Conservation (phyloP, 1,139 yeast species). For the Saccharomyces hybrid region DNA sequence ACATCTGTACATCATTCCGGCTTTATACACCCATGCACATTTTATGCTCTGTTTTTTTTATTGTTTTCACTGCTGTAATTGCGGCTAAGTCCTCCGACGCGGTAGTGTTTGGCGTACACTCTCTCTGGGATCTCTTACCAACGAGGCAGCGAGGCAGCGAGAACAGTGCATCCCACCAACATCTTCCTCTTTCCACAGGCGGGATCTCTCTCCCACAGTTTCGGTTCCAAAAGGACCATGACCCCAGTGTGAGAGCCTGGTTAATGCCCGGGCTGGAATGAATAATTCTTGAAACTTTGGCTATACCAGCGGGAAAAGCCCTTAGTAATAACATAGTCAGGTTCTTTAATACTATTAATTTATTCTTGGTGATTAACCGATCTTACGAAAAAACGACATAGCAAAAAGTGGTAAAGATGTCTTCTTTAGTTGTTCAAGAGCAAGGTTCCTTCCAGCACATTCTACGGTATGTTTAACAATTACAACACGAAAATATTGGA, state of each 20-base stretch:
- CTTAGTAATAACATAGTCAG: constrained; percentile 1
- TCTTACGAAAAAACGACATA: constrained; percentile 7
- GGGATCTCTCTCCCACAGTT: not conserved
- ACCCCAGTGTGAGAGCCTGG: not conserved
- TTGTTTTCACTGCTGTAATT: no score
- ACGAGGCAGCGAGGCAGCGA: not conserved
- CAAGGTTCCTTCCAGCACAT: constrained; percentile 99
- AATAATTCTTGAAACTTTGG: not conserved
- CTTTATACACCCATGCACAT: no score
- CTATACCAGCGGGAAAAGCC: not conserved
- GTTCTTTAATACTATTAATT: not conserved
- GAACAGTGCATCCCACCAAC: not conserved
- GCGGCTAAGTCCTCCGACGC: no score
- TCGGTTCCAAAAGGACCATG: not conserved
- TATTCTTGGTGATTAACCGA: not conserved
- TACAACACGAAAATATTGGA: not conserved
- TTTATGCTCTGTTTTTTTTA: no score
- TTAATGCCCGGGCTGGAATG: not conserved
- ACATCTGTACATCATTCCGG: no score
- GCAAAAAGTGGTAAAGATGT: constrained; percentile 15
- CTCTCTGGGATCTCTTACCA: not conserved
- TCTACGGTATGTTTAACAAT: constrained; percentile 74
- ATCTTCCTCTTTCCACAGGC: not conserved
- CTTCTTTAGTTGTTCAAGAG: constrained; percentile 94
- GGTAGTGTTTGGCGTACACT: no score